A percentile compares a stretch with the other conserved stretches of the same genome.
These are phyloP conservation scores for Aspergillus egyptiacus DNA, from an alignment of 495 filamentous ascomycete genomes.

Conservation along the genomic window DNA sequence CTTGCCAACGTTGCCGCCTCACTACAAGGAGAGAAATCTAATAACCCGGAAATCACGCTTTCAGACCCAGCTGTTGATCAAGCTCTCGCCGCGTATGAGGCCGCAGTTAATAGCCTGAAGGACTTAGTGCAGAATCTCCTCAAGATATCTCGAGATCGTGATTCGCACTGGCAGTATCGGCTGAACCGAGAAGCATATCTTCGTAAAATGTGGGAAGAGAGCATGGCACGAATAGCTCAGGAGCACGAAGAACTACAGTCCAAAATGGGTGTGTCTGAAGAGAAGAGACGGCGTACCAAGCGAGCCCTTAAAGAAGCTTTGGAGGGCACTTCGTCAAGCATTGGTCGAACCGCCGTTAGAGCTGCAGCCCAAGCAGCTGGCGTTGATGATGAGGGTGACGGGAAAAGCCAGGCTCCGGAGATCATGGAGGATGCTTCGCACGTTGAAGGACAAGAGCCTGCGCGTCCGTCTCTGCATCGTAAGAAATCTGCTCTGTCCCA, in stretches of 20 bases:
- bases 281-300: slow-evolving; percentile 84
- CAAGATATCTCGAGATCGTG: slow-evolving; percentile 86
- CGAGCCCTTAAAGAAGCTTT: slow-evolving; percentile 82
- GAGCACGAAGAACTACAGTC: slow-evolving; percentile 90
- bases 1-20: slow-evolving; percentile 78
- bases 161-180: slow-evolving; percentile 94
- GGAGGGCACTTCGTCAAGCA: slow-evolving; percentile 49
- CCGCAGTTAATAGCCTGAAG: slow-evolving; percentile 81
- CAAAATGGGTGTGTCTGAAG: slow-evolving; percentile 81
- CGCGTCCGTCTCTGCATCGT: slow-evolving; percentile 15
- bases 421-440: slow-evolving; percentile 10
- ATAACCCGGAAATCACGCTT: slow-evolving; percentile 61
- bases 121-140: slow-evolving; percentile 80
- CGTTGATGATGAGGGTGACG: slow-evolving; percentile 11
- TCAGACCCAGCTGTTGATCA: slow-evolving; percentile 69
- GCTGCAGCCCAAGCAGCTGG: slow-evolving; percentile 18
- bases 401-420: slow-evolving; percentile 15
- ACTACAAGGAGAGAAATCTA: slow-evolving; percentile 63
- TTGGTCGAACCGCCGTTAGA: slow-evolving; percentile 38
- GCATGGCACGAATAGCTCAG: slow-evolving; percentile 86
- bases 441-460: slow-evolving; percentile 1
- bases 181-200: slow-evolving; percentile 84
- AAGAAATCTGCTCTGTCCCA: slow-evolving; percentile 30
- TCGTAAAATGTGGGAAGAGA: slow-evolving; percentile 95
- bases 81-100: slow-evolving; percentile 82